Evolutionary conservation across 495 filamentous ascomycete species (phyloP).

Genomic region (Pyronema omphalodes): DNA sequence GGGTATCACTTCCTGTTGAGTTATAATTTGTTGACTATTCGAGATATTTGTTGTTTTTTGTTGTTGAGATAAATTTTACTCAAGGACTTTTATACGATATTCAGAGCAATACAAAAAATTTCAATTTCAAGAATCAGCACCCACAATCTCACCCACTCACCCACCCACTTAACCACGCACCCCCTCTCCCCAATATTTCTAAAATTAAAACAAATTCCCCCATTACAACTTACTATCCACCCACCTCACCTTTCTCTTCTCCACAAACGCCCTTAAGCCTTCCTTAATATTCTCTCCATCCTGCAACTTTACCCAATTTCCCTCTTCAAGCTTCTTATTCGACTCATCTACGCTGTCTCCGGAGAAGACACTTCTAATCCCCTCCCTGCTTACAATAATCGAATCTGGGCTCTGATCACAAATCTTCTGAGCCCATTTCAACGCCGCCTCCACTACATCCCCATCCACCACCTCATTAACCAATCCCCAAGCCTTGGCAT

Average conservation of each 20-base stretch:
- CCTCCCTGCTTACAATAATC: conserved; percentile 45
- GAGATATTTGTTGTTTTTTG: too few relatives aligned
- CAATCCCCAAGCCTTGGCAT: conserved; percentile 51
- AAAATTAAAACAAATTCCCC: too few relatives aligned
- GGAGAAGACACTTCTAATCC: conserved; percentile 51
- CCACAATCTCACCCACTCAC: too few relatives aligned
- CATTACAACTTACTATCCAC: conserved; percentile 49
- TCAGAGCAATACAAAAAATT: too few relatives aligned
- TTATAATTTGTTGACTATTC: too few relatives aligned
- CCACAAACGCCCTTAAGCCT: conserved; percentile 61
- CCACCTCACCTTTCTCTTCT: conserved; percentile 58
- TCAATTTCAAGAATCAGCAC: too few relatives aligned
- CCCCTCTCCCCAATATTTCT: too few relatives aligned
- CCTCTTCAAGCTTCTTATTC: conserved; percentile 37
- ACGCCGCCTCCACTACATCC: conserved; percentile 33
- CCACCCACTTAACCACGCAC: too few relatives aligned
- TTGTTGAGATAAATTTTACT: too few relatives aligned
- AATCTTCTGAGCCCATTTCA: conserved; percentile 34
- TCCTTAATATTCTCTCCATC: conserved; percentile 58
- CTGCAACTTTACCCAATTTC: conserved; percentile 41
- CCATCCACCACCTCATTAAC: conserved; percentile 45
- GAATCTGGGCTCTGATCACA: conserved; percentile 50
- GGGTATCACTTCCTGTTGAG: too few relatives aligned
- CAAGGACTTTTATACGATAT: too few relatives aligned
- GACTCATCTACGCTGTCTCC: conserved; percentile 43